Evolutionary conservation across 2,329 filamentous ascomycete genomes (phyloP).

Genomic region (Fusarium sp.): DNA sequence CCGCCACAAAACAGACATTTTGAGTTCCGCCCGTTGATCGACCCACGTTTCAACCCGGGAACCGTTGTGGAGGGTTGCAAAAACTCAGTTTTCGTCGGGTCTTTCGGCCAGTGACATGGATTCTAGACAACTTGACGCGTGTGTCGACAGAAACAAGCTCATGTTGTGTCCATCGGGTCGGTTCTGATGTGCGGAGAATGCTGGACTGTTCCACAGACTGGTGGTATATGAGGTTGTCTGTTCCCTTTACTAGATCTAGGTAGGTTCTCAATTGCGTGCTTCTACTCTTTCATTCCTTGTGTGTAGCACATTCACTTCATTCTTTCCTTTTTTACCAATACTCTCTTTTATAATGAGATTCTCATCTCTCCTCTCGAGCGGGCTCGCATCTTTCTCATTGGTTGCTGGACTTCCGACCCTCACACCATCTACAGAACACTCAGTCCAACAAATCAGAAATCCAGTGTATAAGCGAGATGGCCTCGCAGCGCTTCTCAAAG

Average conservation of each 20-base stretch:
- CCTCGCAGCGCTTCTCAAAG: constrained; percentile 48
- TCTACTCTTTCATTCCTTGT: constrained; percentile 6
- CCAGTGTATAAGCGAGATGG: constrained; percentile 50
- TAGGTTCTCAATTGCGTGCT: not conserved
- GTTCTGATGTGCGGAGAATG: constrained; percentile 13
- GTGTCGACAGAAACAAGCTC: not conserved
- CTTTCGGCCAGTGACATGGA: not conserved
- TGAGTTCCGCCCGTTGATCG: constrained; percentile 10
- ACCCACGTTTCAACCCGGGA: constrained; percentile 10
- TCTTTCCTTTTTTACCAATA: not conserved
- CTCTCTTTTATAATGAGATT: constrained; percentile 34
- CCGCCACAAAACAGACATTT: constrained; percentile 18
- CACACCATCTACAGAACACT: constrained; percentile 11
- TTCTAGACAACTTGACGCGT: constrained; percentile 14
- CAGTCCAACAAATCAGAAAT: constrained; percentile 53
- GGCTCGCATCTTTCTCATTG: constrained; percentile 13
- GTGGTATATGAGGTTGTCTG: constrained; percentile 10
- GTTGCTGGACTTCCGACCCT: constrained; percentile 22
- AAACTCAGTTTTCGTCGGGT: constrained; percentile 3
- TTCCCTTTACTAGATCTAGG: not conserved
- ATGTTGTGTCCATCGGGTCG: constrained; percentile 1
- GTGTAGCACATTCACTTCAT: constrained; percentile 1
- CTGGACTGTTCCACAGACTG: not conserved
- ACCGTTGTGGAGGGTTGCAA: constrained; percentile 17
- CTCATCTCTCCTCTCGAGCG: constrained; percentile 22